Evolutionary conservation across 2,329 filamentous ascomycete species (phyloP).

Genomic region (Pseudocercospora musae): DNA sequence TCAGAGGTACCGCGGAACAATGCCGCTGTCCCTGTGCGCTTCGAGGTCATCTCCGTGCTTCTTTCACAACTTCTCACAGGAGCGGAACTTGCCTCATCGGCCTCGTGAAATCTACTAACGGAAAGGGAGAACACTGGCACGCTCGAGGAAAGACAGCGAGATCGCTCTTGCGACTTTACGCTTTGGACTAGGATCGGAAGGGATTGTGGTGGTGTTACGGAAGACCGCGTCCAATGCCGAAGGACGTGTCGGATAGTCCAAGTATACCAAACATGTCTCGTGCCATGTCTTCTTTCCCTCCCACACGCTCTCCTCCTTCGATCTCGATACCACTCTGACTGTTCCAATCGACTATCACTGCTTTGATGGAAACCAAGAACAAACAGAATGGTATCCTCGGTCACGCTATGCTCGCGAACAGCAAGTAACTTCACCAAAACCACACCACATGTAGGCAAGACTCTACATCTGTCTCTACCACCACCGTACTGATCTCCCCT

Average conservation of each 20-base stretch:
- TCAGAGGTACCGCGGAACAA: too few species aligned
- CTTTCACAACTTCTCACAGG: neutral
- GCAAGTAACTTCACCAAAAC: slow-evolving; percentile 21
- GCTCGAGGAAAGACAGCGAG: neutral
- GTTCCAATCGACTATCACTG: neutral
- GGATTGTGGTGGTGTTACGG: too few species aligned
- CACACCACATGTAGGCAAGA: slow-evolving; percentile 16
- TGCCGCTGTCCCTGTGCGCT: too few species aligned
- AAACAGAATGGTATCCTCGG: slow-evolving; percentile 18
- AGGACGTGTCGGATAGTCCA: slow-evolving; percentile 4
- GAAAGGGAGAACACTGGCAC: neutral
- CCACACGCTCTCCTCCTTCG: neutral
- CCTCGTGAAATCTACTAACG: neutral
- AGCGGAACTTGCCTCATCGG: neutral
- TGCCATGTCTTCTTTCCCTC: neutral
- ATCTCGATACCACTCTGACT: neutral
- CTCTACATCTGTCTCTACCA: neutral
- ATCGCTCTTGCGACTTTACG: neutral
- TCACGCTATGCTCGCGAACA: slow-evolving; percentile 22
- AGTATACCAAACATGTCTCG: slow-evolving; percentile 2
- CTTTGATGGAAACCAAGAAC: neutral
- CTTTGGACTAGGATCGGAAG: neutral
- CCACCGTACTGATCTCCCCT: neutral
- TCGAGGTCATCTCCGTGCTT: too few species aligned
- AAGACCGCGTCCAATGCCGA: slow-evolving; percentile 15